Percentiles rank a stretch among this genome's conserved stretches.
These are phyloP conservation scores for Nothophytophthora sp. DNA, from an alignment of 352 stramenopile genomes.

Conservation along the genomic window DNA sequence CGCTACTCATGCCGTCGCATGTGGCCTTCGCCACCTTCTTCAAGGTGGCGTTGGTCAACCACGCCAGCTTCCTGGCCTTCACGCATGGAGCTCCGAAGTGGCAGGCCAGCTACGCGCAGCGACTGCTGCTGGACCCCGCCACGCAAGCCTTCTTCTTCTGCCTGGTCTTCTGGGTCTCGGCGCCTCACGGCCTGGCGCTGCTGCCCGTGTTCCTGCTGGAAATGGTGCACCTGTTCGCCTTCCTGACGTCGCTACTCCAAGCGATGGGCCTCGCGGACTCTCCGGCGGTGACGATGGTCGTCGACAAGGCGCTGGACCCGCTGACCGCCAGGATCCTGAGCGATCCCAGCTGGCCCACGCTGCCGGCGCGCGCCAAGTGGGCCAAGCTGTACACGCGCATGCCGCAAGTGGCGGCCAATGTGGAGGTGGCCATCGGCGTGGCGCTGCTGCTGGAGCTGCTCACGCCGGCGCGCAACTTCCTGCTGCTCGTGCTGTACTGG, in stretches of 20 bases:
- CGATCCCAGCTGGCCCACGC: slow-evolving; percentile 53
- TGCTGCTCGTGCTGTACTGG: slow-evolving; percentile 89
- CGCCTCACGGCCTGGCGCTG: slow-evolving; percentile 74
- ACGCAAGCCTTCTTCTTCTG: slow-evolving; percentile 87
- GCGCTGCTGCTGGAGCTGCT: slow-evolving; percentile 84
- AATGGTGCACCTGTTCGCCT: slow-evolving; percentile 75
- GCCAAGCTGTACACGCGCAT: slow-evolving; percentile 80
- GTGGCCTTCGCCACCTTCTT: slow-evolving; percentile 78
- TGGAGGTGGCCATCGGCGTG: slow-evolving; percentile 86
- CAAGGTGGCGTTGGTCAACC: slow-evolving; percentile 79
- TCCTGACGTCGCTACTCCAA: slow-evolving; percentile 57
- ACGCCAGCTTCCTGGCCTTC: slow-evolving; percentile 79
- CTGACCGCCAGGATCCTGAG: slow-evolving; percentile 61
- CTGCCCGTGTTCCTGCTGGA: slow-evolving; percentile 82
- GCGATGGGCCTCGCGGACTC: slow-evolving; percentile 47
- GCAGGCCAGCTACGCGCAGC: slow-evolving; percentile 78
- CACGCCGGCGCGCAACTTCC: slow-evolving; percentile 81
- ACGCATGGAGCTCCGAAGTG: slow-evolving; percentile 74
- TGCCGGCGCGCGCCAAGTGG: slow-evolving; percentile 73
- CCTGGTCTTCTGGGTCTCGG: slow-evolving; percentile 84
- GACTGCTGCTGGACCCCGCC: slow-evolving; percentile 78
- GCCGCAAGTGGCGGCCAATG: slow-evolving; percentile 71
- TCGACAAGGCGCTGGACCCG: slow-evolving; percentile 53
- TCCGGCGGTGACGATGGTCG: slow-evolving; percentile 43
- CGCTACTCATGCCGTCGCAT: slow-evolving; percentile 36